Evolutionary conservation across 1,284 basidiomycete species (phyloP), one percentile per base, ranked within the genome.

Genomic region (Psilocybe mexicana): DNA sequence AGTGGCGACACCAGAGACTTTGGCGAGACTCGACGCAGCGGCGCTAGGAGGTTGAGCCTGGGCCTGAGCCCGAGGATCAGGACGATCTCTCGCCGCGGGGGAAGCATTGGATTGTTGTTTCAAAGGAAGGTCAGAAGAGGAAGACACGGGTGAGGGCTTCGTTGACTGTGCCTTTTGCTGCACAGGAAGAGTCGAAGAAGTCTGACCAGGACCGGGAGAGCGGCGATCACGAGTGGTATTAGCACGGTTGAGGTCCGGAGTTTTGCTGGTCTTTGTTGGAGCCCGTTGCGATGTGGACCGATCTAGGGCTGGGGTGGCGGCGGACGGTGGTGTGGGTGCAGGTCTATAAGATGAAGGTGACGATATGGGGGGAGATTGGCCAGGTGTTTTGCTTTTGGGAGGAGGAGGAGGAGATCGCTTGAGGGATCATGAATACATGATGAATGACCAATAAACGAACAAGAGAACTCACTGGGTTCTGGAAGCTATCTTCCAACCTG

Each of bases 211-310:
- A 4, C 58, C 57, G 52, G 74, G 71, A 25, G 74, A 71, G 26
- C 78, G 78, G 54, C 78, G 75, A 67, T 85, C 83, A 59, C 79
- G 79, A 14, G 84, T 86, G 24, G 88, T 90, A 69, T 88, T 89
- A 44, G 88, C 76, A 45, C 88, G 84, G 26, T 78, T 77, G 40
- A 90, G 77, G 52, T 88, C 85, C 23, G 74, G 62, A 30, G 78
- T 67, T 64, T 84, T 83, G 56, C 70, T 67, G 0, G 80, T 67
- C 62, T 87, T 86, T 10, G 78, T 62, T 0, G 85, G 80, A 7
- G 83, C 79, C 40, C 89, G 87, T 66, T 88, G 86, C 1, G 89
- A 91, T 43, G 87, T 87, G 26, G 89, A 89, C 53, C 90, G 86
- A 75, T 92, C 90, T 57, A 93, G 83, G 11, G 82, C 67, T 12